These are phyloP conservation scores for Pseudocercospora cruenta DNA, from an alignment of 2,329 filamentous ascomycete genomes.

Conservation along the genomic window DNA sequence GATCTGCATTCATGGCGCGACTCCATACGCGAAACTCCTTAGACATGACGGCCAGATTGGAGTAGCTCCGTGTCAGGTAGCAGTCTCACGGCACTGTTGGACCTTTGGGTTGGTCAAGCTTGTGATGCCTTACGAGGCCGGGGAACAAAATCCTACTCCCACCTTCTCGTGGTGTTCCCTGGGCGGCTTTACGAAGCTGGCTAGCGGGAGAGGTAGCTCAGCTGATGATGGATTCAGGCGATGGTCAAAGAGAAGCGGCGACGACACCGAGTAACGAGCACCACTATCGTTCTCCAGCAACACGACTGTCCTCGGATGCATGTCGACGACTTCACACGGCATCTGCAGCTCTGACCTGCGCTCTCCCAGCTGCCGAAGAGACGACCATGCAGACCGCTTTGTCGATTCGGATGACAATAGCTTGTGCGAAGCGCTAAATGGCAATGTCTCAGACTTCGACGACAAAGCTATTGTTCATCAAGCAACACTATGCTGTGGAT, in stretches of 20 bases:
- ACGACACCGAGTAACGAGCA: background rate
- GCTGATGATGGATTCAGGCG: background rate
- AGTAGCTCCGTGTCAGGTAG: background rate
- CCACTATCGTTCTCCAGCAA: background rate
- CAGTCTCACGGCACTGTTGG: constrained; percentile 2
- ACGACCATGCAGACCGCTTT: background rate
- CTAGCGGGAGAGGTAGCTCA: constrained; percentile 13
- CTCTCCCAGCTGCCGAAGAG: background rate
- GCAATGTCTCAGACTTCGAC: background rate
- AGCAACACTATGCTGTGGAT: background rate
- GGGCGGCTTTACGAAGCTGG: constrained; percentile 17
- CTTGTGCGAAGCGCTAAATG: background rate
- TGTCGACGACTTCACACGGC: background rate
- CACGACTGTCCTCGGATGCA: background rate
- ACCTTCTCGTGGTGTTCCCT: constrained; percentile 16
- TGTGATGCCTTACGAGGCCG: constrained; percentile 1
- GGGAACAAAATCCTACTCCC: constrained; percentile 10
- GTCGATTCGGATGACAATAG: background rate
- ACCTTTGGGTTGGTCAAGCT: background rate
- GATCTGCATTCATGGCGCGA: background rate
- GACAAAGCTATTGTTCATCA: background rate
- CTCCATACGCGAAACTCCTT: background rate
- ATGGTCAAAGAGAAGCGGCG: background rate
- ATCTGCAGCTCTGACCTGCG: background rate
- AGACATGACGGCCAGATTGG: background rate